These are phyloP conservation scores for Cyberlindnera japonica DNA, from an alignment of 805 yeast species.

Conservation along the genomic window DNA sequence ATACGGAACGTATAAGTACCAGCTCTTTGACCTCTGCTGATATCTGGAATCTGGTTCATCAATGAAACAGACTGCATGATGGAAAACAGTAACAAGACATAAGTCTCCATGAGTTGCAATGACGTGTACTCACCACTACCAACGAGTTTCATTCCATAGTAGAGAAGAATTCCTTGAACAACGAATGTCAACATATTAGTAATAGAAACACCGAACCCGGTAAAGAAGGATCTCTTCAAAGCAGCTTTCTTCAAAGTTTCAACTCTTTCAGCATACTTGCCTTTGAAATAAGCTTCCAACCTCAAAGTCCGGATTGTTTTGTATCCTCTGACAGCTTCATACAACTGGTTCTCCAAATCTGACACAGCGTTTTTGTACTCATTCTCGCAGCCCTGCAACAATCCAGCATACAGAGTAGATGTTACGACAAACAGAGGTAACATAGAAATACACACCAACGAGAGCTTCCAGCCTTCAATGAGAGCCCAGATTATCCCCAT, in stretches of 20 bases:
- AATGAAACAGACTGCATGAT: conserved; percentile 58
- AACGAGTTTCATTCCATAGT: conserved; percentile 75
- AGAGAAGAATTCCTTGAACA: conserved; percentile 71
- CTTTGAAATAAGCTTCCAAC: conserved; percentile 45
- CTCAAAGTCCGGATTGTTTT: conserved; percentile 61
- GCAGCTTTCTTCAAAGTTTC: conserved; percentile 38
- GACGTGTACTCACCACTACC: conserved; percentile 52
- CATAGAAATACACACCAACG: conserved; percentile 77
- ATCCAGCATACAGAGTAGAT: conserved; percentile 48
- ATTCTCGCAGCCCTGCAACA: conserved; percentile 55
- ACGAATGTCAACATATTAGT: conserved; percentile 50
- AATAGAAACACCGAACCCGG: conserved; percentile 66
- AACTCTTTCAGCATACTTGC: conserved; percentile 33
- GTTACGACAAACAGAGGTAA: conserved; percentile 58
- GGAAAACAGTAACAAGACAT: conserved; percentile 71
- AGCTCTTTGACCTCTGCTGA: conserved; percentile 75
- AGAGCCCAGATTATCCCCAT: conserved; percentile 78
- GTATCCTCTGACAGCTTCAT: conserved; percentile 55
- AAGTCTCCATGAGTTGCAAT: conserved; percentile 60
- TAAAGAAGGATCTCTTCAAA: conserved; percentile 46
- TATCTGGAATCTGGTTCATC: conserved; percentile 68
- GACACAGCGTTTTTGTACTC: conserved; percentile 55
- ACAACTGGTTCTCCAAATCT: conserved; percentile 44
- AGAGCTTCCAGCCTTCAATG: conserved; percentile 77
- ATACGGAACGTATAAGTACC: conserved; percentile 50